Evolutionary conservation across 2,329 filamentous ascomycete genomes (phyloP).

Genomic region (Myrmaecium sp.): DNA sequence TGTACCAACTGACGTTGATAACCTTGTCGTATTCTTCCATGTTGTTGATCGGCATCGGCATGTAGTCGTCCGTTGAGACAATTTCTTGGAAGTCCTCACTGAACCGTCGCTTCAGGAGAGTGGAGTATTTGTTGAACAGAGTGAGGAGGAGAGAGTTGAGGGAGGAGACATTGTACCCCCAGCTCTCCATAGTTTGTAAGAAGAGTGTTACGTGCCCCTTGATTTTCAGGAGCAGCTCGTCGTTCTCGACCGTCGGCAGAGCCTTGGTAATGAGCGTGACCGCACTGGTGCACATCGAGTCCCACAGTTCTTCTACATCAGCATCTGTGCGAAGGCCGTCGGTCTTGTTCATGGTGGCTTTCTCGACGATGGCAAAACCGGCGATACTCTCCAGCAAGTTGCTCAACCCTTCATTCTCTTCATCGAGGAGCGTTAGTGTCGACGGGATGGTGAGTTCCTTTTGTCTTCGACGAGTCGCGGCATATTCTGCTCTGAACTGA

Average conservation of each 20-base stretch:
- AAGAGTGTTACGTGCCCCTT: slow-evolving; percentile 88
- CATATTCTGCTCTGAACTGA: slow-evolving; percentile 79
- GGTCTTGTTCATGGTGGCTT: slow-evolving; percentile 74
- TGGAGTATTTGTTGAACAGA: slow-evolving; percentile 85
- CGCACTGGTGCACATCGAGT: slow-evolving; percentile 85
- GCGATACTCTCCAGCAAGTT: slow-evolving; percentile 85
- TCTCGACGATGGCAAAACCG: slow-evolving; percentile 92
- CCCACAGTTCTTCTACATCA: slow-evolving; percentile 95
- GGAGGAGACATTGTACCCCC: slow-evolving; percentile 69
- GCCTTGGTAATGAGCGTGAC: slow-evolving; percentile 69
- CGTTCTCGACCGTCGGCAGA: slow-evolving; percentile 64
- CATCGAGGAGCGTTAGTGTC: slow-evolving; percentile 58
- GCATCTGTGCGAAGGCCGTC: slow-evolving; percentile 66
- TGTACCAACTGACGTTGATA: slow-evolving; percentile 90
- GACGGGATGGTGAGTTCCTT: slow-evolving; percentile 77
- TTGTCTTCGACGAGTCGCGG: slow-evolving; percentile 75
- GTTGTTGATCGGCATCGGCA: slow-evolving; percentile 95
- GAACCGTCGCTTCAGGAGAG: slow-evolving; percentile 76
- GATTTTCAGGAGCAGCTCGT: slow-evolving; percentile 81
- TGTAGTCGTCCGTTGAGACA: slow-evolving; percentile 89
- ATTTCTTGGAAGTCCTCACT: slow-evolving; percentile 92
- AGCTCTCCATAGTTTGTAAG: slow-evolving; percentile 97
- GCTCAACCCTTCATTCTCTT: slow-evolving; percentile 74
- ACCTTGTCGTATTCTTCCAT: slow-evolving; percentile 89
- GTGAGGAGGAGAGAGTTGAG: slow-evolving; percentile 76